phyloP scores from a whole-genome alignment of 495 filamentous ascomycete species.

The Cetradonia linearis region DNA sequence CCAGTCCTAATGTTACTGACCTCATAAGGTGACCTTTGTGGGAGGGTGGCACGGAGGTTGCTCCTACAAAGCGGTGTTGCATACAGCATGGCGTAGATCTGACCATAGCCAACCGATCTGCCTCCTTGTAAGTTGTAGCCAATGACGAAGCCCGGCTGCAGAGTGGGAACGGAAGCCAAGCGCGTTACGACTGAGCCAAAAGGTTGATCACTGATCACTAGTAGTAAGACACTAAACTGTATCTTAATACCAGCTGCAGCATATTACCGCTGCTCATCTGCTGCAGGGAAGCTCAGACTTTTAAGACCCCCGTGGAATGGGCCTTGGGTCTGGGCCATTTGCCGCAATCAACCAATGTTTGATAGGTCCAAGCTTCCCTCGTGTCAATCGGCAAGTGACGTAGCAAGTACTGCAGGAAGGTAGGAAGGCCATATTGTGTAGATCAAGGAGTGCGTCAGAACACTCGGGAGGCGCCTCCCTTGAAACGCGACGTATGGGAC shows the following conservation, averaged over 20 bases:
- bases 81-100: neutral
- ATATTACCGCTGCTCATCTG: too few relatives aligned
- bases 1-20: too few relatives aligned
- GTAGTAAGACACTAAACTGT: too few relatives aligned
- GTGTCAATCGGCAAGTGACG: neutral
- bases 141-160: neutral
- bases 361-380: neutral
- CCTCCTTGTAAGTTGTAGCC: neutral
- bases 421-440: neutral
- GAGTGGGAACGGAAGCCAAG: too few relatives aligned
- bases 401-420: neutral
- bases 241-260: too few relatives aligned
- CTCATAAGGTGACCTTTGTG: too few relatives aligned
- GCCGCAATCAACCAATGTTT: neutral
- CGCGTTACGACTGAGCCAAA: too few relatives aligned
- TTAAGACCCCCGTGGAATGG: neutral
- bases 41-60: too few relatives aligned
- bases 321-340: neutral
- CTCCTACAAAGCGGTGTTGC: too few relatives aligned
- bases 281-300: too few relatives aligned
- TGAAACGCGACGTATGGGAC: neutral
- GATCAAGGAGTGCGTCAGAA: neutral
- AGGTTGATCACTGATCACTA: too few relatives aligned
- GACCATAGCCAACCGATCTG: neutral
- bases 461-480: neutral